Evolutionary conservation across 176 grass and related monocot species (phyloP), one percentile per base, ranked within the genome.

Genomic region (Cenchrus purpureus): DNA sequence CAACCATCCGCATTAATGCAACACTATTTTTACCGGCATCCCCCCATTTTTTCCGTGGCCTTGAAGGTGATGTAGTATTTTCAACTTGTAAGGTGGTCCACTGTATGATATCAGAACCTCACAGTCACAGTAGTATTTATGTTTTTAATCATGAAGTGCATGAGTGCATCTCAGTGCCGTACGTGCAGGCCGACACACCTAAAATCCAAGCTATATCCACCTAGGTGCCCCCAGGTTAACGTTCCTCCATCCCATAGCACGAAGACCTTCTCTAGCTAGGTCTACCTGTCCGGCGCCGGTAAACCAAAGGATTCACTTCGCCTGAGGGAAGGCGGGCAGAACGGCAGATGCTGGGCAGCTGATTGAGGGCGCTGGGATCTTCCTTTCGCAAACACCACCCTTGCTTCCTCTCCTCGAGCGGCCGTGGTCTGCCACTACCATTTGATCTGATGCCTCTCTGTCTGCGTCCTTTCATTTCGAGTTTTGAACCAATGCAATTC

Each of bases 361-460:
- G 85, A 86, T 73, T 72, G 83, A 82, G 85, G 71, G 49, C 14
- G 74, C 60, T 34, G 82, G 88, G 84, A n/a, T n/a, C n/a, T 9
- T 75, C 80, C 76, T 66, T 80, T 76, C 54, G 43, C 53, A 80
- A 80, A 68, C 80, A 91, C 80, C 87, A 63, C n/a, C n/a, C n/a
- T n/a, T n/a, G n/a, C n/a, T n/a, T n/a, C n/a, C n/a, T n/a, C n/a
- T 50, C 42, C 68, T 74, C 84, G 53, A 73, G 79, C 74, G 84
- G 81, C 85, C 81, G 80, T 16, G 81, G 85, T 91, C 89, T 91
- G 85, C 89, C 89, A 91, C 89, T 91, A 91, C 48, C 64, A 80
- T 46, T n/a, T 55, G 46, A n/a, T n/a, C n/a, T n/a, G n/a, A 46
- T 81, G 64, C 70, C 40, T n/a, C 15, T 0, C 64, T 70, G 79